phyloP scores from a whole-genome alignment of 805 yeast species.

The Zygosaccharomyces kombuchaensis region DNA sequence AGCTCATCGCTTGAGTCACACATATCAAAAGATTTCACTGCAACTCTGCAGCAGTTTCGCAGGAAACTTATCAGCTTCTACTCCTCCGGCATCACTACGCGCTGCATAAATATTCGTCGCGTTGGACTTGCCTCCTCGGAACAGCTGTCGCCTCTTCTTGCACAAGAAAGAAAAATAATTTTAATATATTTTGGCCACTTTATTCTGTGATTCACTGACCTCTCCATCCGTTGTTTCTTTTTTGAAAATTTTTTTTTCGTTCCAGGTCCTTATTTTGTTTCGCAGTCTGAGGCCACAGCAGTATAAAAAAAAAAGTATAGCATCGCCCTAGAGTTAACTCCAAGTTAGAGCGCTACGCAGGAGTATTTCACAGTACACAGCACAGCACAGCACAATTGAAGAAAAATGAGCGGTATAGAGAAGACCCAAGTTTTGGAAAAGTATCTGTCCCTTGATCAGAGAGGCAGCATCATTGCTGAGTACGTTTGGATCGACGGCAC shows the following conservation, averaged over 20 bases:
- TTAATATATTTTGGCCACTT: background rate
- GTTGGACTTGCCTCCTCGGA: background rate
- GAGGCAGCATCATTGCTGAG: slow-evolving; percentile 86
- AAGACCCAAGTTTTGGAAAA: slow-evolving; percentile 80
- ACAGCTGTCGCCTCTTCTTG: background rate
- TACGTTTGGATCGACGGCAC: slow-evolving; percentile 97
- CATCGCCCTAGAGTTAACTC: background rate
- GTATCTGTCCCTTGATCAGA: slow-evolving; percentile 79
- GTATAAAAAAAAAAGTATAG: background rate
- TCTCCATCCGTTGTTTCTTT: background rate
- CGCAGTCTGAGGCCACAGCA: background rate
- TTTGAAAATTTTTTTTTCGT: background rate
- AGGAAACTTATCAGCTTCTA: background rate
- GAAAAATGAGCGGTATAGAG: slow-evolving; percentile 30
- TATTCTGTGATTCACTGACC: background rate
- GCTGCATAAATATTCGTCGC: background rate
- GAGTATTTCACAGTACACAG: background rate
- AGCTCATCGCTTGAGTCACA: background rate
- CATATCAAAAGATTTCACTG: background rate
- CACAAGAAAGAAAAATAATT: background rate
- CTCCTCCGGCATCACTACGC: background rate
- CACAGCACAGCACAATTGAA: background rate
- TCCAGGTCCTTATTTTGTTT: background rate
- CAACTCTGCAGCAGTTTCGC: background rate
- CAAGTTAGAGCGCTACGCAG: background rate